Conservation (phyloP, 805 yeast species). For the Starmerella floris region DNA sequence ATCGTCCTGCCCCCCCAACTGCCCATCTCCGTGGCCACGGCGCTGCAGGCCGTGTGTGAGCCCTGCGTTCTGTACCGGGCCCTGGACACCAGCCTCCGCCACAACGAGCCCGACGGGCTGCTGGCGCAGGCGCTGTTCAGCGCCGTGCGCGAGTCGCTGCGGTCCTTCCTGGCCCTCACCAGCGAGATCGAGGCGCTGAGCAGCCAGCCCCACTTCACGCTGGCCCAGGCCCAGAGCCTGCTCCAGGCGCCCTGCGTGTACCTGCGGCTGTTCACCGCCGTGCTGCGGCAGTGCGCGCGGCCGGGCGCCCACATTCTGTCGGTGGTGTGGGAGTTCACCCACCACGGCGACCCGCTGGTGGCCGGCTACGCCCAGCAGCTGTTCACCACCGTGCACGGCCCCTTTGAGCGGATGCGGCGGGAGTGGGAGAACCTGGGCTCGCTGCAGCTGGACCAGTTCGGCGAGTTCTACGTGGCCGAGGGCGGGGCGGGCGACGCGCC, state of each 20-base stretch:
- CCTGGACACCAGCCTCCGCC: conserved; percentile 29
- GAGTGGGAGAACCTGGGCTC: conserved; percentile 64
- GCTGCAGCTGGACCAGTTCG: conserved; percentile 34
- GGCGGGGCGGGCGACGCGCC: neutral
- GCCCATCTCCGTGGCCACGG: conserved; percentile 43
- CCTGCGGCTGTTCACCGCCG: conserved; percentile 43
- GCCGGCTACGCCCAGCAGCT: conserved; percentile 33
- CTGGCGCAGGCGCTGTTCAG: conserved; percentile 49
- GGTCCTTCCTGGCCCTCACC: conserved; percentile 33
- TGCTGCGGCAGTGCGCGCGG: conserved; percentile 26
- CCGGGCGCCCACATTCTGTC: conserved; percentile 38
- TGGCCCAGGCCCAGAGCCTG: conserved; percentile 9
- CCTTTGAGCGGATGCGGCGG: conserved; percentile 47
- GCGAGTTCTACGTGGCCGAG: conserved; percentile 47
- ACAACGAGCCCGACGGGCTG: conserved; percentile 30
- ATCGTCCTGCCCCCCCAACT: conserved; percentile 22
- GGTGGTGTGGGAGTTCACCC: conserved; percentile 36
- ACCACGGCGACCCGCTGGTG: conserved; percentile 52
- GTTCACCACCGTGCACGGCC: conserved; percentile 36
- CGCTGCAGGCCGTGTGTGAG: conserved; percentile 48
- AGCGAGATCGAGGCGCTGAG: conserved; percentile 33
- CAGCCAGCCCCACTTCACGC: neutral
- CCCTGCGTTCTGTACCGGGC: conserved; percentile 53
- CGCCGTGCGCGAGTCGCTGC: conserved; percentile 33
- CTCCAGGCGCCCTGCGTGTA: conserved; percentile 41